These are phyloP conservation scores for Pyrrhoderma lamaoense DNA, from an alignment of 1,284 basidiomycete genomes.

Conservation along the genomic window DNA sequence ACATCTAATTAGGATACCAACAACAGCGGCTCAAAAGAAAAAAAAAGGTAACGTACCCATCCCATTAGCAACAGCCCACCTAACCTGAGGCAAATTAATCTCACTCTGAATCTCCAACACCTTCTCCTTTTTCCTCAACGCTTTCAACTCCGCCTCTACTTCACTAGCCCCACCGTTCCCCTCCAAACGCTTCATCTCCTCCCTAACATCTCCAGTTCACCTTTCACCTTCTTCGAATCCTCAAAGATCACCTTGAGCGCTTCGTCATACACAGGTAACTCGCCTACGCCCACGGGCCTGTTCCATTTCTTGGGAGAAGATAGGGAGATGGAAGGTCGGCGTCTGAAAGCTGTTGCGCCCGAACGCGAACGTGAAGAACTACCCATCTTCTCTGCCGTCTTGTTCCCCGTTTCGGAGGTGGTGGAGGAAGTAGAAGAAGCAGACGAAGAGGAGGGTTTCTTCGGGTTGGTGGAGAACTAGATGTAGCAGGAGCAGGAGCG, in stretches of 20 bases:
- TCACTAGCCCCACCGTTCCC: conserved; percentile 25
- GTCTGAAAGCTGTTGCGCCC: conserved; percentile 23
- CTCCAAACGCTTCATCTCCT: conserved; percentile 2
- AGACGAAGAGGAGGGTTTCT: too few species aligned
- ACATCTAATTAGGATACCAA: not conserved
- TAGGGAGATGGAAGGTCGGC: conserved; percentile 41
- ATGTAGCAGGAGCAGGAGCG: too few species aligned
- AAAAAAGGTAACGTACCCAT: conserved; percentile 45
- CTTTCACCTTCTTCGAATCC: conserved; percentile 38
- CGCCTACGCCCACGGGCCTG: conserved; percentile 56
- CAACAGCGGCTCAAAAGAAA: too few species aligned
- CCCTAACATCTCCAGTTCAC: conserved; percentile 36
- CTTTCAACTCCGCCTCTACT: conserved; percentile 24
- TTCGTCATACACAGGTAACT: conserved; percentile 77
- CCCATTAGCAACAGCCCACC: conserved; percentile 72
- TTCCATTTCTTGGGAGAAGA: conserved; percentile 55
- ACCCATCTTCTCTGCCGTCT: not conserved
- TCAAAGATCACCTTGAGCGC: conserved; percentile 60
- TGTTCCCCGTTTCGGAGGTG: not conserved
- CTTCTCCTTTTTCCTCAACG: conserved; percentile 36
- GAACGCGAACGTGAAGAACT: conserved; percentile 15
- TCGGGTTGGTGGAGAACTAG: too few species aligned
- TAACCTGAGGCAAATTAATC: conserved; percentile 70
- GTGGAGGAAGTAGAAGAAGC: not conserved
- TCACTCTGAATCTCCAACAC: conserved; percentile 58